Conservation (phyloP, 805 yeast species). For the Kuraishia molischiana region DNA sequence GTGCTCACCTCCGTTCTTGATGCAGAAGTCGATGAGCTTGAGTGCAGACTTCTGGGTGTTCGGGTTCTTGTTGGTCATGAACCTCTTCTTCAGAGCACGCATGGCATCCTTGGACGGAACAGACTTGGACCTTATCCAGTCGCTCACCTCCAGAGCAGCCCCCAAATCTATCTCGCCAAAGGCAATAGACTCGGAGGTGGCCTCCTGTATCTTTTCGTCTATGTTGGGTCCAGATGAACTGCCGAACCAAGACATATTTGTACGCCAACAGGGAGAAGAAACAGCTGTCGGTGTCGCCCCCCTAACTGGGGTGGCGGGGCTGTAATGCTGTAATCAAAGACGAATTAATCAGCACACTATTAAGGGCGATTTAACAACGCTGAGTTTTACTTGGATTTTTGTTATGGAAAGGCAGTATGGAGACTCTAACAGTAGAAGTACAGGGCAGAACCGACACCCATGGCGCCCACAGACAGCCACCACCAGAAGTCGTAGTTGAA, state of each 20-base stretch:
- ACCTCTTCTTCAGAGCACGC: conserved; percentile 71
- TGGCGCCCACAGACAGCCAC: conserved; percentile 41
- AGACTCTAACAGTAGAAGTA: conserved; percentile 2
- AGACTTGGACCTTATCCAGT: conserved; percentile 72
- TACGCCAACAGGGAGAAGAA: too few relatives aligned
- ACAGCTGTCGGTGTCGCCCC: too few relatives aligned
- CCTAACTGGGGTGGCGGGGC: too few relatives aligned
- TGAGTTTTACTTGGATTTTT: too few relatives aligned
- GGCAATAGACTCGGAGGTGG: conserved; percentile 87
- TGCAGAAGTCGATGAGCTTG: conserved; percentile 74
- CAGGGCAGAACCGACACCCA: conserved; percentile 15
- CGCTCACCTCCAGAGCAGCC: conserved; percentile 74
- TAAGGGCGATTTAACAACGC: too few relatives aligned
- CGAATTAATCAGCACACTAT: too few relatives aligned
- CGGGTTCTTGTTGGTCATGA: conserved; percentile 60
- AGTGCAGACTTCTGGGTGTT: conserved; percentile 69
- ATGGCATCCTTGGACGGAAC: conserved; percentile 75
- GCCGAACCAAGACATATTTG: conserved; percentile 46
- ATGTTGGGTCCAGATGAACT: conserved; percentile 26
- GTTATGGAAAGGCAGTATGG: too few relatives aligned
- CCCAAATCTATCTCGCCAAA: conserved; percentile 78
- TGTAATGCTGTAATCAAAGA: too few relatives aligned
- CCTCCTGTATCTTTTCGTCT: conserved; percentile 59
- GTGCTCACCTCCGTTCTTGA: conserved; percentile 87
- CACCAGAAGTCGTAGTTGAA: conserved; percentile 40